phyloP scores from a whole-genome alignment of 148 eudicot species.

The Rhododendron simsii region DNA sequence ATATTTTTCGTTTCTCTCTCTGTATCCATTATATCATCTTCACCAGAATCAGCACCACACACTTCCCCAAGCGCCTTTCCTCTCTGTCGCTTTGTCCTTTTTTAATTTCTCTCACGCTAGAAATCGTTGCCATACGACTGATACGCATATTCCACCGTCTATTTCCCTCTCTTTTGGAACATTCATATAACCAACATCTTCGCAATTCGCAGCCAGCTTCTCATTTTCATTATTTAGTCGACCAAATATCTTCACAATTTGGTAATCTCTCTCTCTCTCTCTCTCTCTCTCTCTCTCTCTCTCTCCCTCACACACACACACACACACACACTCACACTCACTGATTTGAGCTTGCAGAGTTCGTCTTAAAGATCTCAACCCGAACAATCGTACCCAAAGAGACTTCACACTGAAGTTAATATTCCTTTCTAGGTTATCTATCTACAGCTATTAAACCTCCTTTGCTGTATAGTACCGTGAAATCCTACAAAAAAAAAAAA shows the following conservation, averaged over 20 bases:
- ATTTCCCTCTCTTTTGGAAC: conserved; percentile 2
- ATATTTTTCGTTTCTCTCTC: neutral
- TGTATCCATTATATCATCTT: neutral
- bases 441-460: neutral
- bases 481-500: neutral
- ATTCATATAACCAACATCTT: neutral
- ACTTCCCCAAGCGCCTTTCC: neutral
- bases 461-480: neutral
- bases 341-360: neutral
- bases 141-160: neutral
- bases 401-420: neutral
- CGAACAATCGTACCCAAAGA: neutral
- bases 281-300: too few relatives aligned
- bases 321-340: too few relatives aligned
- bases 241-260: neutral
- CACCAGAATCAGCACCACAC: neutral
- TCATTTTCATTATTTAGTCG: neutral
- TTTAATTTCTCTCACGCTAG: neutral
- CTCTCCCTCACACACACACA: neutral
- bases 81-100: neutral
- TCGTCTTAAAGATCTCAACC: neutral
- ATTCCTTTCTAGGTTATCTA: neutral
- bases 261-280: neutral
- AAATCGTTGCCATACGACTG: neutral
- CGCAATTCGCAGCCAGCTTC: neutral